These are phyloP conservation scores for Cryptococcus neoformans DNA, from an alignment of 1,284 basidiomycete genomes.

Conservation along the genomic window DNA sequence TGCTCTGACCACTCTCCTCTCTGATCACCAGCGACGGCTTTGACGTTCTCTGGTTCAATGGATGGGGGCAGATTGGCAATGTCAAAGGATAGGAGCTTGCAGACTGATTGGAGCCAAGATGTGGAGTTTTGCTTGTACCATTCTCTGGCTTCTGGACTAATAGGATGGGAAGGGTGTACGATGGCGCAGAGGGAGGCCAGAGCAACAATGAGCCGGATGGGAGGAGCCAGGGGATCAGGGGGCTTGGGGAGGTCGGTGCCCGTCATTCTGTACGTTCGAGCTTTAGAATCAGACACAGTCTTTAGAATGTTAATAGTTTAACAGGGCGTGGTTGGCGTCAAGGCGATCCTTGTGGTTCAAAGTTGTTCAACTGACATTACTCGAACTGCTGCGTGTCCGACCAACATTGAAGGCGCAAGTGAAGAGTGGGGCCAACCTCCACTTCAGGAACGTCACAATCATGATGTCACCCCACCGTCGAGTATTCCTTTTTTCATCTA, in stretches of 20 bases:
- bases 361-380: too few relatives aligned
- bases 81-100: constrained; percentile 37
- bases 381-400: too few relatives aligned
- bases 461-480: too few relatives aligned
- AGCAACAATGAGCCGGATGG: constrained; percentile 33
- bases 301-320: too few relatives aligned
- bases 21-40: constrained; percentile 24
- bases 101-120: constrained; percentile 37
- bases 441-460: too few relatives aligned
- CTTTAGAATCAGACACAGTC: too few relatives aligned
- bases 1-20: constrained; percentile 26
- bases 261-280: too few relatives aligned
- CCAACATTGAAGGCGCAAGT: too few relatives aligned
- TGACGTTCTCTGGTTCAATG: constrained; percentile 27
- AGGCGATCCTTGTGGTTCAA: too few relatives aligned
- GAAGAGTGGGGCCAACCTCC: too few relatives aligned
- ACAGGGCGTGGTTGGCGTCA: too few relatives aligned
- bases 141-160: constrained; percentile 4
- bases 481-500: too few relatives aligned
- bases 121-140: constrained; percentile 24
- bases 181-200: constrained; percentile 34
- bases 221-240: constrained; percentile 23
- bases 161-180: constrained; percentile 15
- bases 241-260: constrained; percentile 1
- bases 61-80: constrained; percentile 28